A percentile compares a stretch with the other conserved stretches of the same genome.
These are phyloP conservation scores for Termitomyces eurrhizus DNA, from an alignment of 768 basidiomycete genomes.

Conservation along the genomic window DNA sequence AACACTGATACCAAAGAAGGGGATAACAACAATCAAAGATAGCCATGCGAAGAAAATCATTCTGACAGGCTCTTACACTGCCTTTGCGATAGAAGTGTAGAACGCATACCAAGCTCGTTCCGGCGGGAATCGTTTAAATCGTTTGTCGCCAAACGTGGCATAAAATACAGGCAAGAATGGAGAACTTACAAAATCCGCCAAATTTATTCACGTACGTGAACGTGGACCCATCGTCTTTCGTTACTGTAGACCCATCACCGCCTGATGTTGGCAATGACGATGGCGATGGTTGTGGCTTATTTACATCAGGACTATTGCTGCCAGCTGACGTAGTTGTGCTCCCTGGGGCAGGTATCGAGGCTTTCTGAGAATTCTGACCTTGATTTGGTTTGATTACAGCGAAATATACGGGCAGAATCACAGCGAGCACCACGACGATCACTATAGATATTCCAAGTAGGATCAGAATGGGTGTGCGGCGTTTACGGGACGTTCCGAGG, in stretches of 20 bases:
- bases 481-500: constrained; percentile 10
- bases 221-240: constrained; percentile 59
- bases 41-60: neutral
- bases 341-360: neutral
- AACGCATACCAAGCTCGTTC: neutral
- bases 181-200: constrained; percentile 65
- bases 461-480: constrained; percentile 16
- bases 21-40: neutral
- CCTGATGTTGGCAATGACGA: constrained; percentile 39
- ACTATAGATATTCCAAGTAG: constrained; percentile 34
- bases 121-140: neutral
- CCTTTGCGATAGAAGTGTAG: neutral
- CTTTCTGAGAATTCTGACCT: constrained; percentile 9
- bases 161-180: neutral
- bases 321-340: constrained; percentile 8
- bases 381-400: constrained; percentile 42
- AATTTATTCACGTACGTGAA: constrained; percentile 78
- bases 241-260: constrained; percentile 65
- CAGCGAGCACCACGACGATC: constrained; percentile 37
- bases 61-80: constrained; percentile 3
- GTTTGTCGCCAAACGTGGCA: neutral
- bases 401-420: constrained; percentile 59
- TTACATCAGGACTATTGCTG: constrained; percentile 7
- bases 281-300: constrained; percentile 11
- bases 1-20: neutral